Conservation (phyloP, 2,329 filamentous ascomycete species). For the Neofusicoccum ribis region DNA sequence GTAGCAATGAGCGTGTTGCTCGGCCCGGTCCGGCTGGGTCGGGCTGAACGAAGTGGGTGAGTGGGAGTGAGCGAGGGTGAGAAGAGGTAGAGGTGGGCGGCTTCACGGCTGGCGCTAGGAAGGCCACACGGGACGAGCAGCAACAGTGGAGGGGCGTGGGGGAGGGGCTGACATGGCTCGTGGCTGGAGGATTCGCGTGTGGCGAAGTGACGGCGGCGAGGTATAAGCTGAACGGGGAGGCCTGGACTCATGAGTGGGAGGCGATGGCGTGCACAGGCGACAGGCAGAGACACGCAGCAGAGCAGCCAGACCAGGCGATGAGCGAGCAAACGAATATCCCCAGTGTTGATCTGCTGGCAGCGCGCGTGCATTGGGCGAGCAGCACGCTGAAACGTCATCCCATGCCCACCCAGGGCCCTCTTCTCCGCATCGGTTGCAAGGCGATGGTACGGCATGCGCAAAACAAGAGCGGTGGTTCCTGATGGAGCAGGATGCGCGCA, state of each 20-base stretch:
- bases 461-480: background rate
- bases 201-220: background rate
- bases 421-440: background rate
- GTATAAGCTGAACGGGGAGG: background rate
- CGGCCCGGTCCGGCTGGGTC: background rate
- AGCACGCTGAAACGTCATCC: background rate
- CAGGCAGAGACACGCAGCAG: background rate
- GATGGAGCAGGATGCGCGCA: slow-evolving; percentile 1
- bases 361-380: background rate
- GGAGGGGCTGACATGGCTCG: background rate
- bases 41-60: background rate
- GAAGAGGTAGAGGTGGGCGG: background rate
- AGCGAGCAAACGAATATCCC: background rate
- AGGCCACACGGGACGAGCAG: background rate
- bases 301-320: background rate
- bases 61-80: background rate
- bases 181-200: background rate
- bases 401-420: background rate
- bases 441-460: background rate
- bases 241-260: background rate
- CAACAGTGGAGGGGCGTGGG: background rate
- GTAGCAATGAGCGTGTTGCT: background rate
- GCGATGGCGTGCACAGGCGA: background rate
- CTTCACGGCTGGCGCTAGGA: background rate
- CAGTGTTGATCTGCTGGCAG: background rate